A percentile compares a stretch with the other conserved stretches of the same genome.
These are phyloP conservation scores for Pyrus communis DNA, from an alignment of 306 rosid genomes.

Conservation along the genomic window DNA sequence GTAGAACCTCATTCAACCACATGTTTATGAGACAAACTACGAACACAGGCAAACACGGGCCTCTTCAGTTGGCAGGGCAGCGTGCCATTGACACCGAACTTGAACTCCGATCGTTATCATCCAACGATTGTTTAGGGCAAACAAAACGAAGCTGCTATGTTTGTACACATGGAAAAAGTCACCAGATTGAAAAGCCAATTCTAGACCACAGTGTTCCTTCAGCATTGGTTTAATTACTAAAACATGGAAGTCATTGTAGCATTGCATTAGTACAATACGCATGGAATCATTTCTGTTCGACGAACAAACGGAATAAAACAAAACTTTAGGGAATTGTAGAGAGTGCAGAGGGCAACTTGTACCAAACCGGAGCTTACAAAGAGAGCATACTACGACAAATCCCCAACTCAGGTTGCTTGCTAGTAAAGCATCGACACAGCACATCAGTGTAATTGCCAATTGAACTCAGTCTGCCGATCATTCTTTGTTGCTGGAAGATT, in stretches of 20 bases:
- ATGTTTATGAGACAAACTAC: no score
- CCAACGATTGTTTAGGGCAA: not conserved
- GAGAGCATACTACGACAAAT: not conserved
- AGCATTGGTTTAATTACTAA: not conserved
- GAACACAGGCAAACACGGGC: no score
- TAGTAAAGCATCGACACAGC: not conserved
- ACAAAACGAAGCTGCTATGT: not conserved
- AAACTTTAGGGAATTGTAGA: not conserved
- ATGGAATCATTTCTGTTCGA: not conserved
- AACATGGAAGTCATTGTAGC: not conserved
- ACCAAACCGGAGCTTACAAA: not conserved
- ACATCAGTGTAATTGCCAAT: not conserved
- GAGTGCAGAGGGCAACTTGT: not conserved
- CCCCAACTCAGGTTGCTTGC: not conserved
- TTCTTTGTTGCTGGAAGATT: constrained; percentile 13
- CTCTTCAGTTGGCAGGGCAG: no score
- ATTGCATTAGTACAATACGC: not conserved
- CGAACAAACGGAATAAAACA: not conserved
- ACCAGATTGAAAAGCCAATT: not conserved
- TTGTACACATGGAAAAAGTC: no score
- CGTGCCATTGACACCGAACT: no score
- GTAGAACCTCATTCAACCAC: no score
- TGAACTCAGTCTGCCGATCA: not conserved
- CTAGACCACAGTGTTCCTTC: not conserved
- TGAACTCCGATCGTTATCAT: no score